These are phyloP conservation scores for Kluyveromyces wickerhamii DNA, from an alignment of 805 yeast genomes.

Conservation along the genomic window DNA sequence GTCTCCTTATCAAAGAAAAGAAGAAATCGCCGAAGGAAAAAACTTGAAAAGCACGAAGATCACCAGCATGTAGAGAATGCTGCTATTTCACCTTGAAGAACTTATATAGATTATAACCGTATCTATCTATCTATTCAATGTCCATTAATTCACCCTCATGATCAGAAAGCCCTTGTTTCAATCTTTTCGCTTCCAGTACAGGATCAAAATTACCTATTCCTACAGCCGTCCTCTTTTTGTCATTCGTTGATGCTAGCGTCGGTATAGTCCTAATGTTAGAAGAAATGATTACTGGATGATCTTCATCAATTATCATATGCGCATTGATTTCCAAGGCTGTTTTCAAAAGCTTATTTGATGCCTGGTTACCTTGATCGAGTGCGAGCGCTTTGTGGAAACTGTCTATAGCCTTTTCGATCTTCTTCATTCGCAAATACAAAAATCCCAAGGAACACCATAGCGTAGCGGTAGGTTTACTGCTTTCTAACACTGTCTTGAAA, in stretches of 20 bases:
- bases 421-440: constrained; percentile 63
- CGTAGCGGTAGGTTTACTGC: constrained; percentile 64
- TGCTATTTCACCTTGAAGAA: too few species aligned
- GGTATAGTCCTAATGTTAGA: constrained; percentile 13
- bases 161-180: constrained; percentile 9
- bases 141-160: constrained; percentile 18
- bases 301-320: constrained; percentile 20
- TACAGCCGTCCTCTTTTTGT: constrained; percentile 1
- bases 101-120: too few species aligned
- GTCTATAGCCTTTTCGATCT: constrained; percentile 60
- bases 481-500: constrained; percentile 66
- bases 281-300: constrained; percentile 24
- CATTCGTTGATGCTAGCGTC: constrained; percentile 5
- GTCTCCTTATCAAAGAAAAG: too few species aligned
- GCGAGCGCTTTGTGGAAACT: constrained; percentile 76
- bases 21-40: too few species aligned
- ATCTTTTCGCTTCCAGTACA: constrained; percentile 7
- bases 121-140: constrained; percentile 13
- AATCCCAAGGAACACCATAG: constrained; percentile 74
- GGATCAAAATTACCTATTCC: constrained; percentile 5
- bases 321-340: constrained; percentile 65
- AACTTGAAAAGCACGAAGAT: too few species aligned
- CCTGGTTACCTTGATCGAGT: constrained; percentile 69
- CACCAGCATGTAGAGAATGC: too few species aligned
- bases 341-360: constrained; percentile 71